Base-by-base conservation (phyloP, 345 rosid genomes). In the Mercurialis annua region DNA sequence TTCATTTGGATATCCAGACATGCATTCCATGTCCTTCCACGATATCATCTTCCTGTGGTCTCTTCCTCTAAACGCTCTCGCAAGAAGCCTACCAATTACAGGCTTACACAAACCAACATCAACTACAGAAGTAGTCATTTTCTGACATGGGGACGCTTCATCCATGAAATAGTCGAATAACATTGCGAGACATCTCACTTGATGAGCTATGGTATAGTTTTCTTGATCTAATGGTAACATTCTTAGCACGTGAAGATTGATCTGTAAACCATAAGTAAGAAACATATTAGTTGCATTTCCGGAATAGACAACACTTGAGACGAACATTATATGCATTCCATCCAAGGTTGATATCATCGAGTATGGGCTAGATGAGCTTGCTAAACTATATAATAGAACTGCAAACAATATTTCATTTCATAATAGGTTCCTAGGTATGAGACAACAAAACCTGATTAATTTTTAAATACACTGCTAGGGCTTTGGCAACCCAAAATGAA, bases 11-110 rank as follows among this genome's bases (percentile, higher is more conserved):
- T 77, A 70, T 20, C 81, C 85, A 26, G 79, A 67, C 16, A 82
- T 75, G 69, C 85, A 86, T 51, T 80, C 90, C 77, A 70, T 73
- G 70, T 80, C 92, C 78, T 89, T 91, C 98, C 96, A 89, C 40
- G 95, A 88, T 58, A 91, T 87, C 84, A 94, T 92, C 81, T 83
- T 94, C 74, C 97, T 82, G 10, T 84, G 84, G 77, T 94, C 98
- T 79, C 96, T 85, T 52, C 98, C 98, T 71, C 99, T 82, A 40
- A 81, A 85, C 64, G 95, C 83, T 81, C 99, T 85, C 43, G 83
- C 81, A n/a, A 94, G 81, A 71, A 91, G 88, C 64, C 69, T 82
- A 49, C 95, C 96, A 10, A 66, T 73, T 7, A 85, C 86, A 62
- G 96, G 99, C 78, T 85, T 86, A 56, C 96, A 86, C 81, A 86